Conservation (phyloP, 1,139 yeast genomes). For the Diutina neorugosa region DNA sequence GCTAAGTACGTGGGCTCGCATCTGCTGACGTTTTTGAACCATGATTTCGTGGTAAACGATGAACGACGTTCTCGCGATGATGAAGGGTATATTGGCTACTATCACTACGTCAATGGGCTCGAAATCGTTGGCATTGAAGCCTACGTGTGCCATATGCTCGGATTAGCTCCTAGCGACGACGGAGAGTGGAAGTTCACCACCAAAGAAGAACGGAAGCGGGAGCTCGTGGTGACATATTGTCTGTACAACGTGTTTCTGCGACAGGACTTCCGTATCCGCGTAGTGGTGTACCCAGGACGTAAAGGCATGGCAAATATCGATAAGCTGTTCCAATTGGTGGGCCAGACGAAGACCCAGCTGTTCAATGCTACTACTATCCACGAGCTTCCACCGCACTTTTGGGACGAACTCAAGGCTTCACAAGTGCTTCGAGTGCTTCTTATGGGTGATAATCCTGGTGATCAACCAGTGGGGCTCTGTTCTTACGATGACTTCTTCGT, state of each 20-base stretch:
- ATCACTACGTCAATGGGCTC: conserved; percentile 3
- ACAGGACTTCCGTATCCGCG: conserved; percentile 33
- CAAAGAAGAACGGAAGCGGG: conserved; percentile 8
- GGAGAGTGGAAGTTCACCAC: not conserved
- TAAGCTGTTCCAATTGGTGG: conserved; percentile 18
- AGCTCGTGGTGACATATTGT: conserved; percentile 35
- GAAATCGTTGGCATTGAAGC: not conserved
- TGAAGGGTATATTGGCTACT: conserved; percentile 4
- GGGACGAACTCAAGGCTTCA: conserved; percentile 29
- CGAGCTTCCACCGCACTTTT: conserved; percentile 13
- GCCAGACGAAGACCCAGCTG: conserved; percentile 10
- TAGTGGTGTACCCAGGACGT: conserved; percentile 15
- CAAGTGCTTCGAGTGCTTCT: conserved; percentile 20
- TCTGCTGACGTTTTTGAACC: not conserved
- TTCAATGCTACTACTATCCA: conserved; percentile 13
- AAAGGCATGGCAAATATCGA: conserved; percentile 17
- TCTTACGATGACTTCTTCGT: conserved; percentile 15
- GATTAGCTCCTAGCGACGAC: not conserved
- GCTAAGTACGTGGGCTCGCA: not conserved
- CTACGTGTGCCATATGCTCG: not conserved
- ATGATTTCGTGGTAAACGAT: not conserved
- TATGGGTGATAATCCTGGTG: conserved; percentile 23
- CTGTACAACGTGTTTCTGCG: conserved; percentile 35
- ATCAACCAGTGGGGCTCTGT: conserved; percentile 24
- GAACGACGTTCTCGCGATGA: not conserved